Evolutionary conservation across 2,329 filamentous ascomycete species (phyloP).

Genomic region (Aspergillus caelatus): DNA sequence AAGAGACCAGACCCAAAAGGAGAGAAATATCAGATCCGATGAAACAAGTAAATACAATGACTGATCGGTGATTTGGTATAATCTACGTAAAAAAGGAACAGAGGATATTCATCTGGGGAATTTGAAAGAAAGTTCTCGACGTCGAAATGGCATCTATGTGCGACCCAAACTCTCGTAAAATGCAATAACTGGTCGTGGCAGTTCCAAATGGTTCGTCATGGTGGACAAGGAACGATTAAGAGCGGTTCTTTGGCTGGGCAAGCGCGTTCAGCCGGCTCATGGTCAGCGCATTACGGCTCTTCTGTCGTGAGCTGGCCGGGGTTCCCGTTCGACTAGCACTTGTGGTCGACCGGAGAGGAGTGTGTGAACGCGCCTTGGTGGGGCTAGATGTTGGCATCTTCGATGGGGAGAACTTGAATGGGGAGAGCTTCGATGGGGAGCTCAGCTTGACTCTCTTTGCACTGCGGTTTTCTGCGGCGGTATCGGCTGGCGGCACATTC

Average conservation of each 20-base stretch:
- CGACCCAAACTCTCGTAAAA: constrained; percentile 11
- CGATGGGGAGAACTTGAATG: not conserved
- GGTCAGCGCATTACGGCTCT: constrained; percentile 39
- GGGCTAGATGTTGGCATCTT: constrained; percentile 33
- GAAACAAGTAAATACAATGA: constrained; percentile 17
- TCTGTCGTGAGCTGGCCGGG: constrained; percentile 34
- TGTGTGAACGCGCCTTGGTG: constrained; percentile 37
- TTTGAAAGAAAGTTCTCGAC: constrained; percentile 4
- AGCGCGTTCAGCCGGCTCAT: constrained; percentile 53
- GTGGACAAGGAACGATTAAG: constrained; percentile 20
- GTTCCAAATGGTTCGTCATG: not conserved
- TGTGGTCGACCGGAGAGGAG: constrained; percentile 30
- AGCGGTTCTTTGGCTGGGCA: constrained; percentile 47
- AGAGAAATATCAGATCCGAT: constrained; percentile 12
- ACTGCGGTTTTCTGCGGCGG: constrained; percentile 31
- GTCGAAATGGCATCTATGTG: constrained; percentile 11
- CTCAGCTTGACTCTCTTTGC: constrained; percentile 40
- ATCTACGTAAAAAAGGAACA: constrained; percentile 7
- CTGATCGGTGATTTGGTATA: constrained; percentile 7
- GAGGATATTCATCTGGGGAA: constrained; percentile 7
- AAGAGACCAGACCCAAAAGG: constrained; percentile 11
- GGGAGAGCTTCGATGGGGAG: constrained; percentile 22
- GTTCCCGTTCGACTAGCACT: constrained; percentile 24
- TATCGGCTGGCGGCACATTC: constrained; percentile 35
- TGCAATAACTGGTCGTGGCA: constrained; percentile 2